phyloP scores from a whole-genome alignment of 192 early-diverging fungal genomes.

The Coemansia sp. region DNA sequence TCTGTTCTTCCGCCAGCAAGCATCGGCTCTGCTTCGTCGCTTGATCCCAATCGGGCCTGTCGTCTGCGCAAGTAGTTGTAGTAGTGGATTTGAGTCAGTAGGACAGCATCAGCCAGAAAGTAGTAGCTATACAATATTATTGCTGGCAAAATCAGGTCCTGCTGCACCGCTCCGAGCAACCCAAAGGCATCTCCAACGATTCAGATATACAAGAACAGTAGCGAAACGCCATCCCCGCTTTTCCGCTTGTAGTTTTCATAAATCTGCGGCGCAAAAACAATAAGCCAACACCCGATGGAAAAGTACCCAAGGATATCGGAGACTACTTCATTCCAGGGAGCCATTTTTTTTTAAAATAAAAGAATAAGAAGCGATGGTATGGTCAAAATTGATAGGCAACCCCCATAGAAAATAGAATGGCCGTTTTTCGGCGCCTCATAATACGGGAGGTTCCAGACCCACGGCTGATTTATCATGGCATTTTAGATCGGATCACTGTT shows the following conservation, averaged over 20 bases:
- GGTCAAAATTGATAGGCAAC: too few relatives aligned
- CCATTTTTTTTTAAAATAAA: conserved; percentile 12
- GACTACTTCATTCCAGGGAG: conserved; percentile 35
- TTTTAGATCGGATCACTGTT: too few relatives aligned
- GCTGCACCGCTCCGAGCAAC: conserved; percentile 61
- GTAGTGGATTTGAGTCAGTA: conserved; percentile 62
- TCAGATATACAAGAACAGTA: conserved; percentile 69
- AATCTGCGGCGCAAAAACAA: conserved; percentile 74
- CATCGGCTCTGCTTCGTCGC: neutral
- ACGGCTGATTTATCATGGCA: too few relatives aligned
- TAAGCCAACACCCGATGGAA: conserved; percentile 69
- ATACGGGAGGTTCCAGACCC: too few relatives aligned
- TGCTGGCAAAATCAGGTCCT: conserved; percentile 65
- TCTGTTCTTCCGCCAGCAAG: neutral
- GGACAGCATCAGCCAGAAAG: conserved; percentile 60
- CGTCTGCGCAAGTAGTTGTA: conserved; percentile 59
- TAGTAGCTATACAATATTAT: conserved; percentile 67
- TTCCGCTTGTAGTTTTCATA: conserved; percentile 71
- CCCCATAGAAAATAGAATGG: too few relatives aligned
- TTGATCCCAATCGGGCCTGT: conserved; percentile 7
- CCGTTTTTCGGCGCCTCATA: too few relatives aligned
- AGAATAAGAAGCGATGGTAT: neutral
- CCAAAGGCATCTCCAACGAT: conserved; percentile 68
- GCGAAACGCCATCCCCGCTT: conserved; percentile 65
- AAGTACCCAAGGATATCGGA: conserved; percentile 61